These are phyloP conservation scores for Otatea glauca DNA, from an alignment of 176 grass and related monocot genomes.

Conservation along the genomic window DNA sequence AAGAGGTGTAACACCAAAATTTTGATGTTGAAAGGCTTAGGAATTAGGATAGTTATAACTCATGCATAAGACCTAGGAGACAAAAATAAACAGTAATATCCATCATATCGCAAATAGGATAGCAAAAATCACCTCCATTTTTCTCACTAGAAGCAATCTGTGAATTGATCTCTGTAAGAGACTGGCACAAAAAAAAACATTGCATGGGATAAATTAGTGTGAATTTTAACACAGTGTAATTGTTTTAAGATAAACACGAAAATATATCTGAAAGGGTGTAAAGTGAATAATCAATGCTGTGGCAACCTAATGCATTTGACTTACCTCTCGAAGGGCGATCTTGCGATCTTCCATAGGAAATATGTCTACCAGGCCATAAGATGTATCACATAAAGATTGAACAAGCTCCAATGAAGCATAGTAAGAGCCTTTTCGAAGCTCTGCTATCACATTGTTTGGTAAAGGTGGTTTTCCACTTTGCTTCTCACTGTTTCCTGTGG, in stretches of 20 bases:
- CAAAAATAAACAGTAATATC: constrained; percentile 11
- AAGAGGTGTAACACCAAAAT: background rate
- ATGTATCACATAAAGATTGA: constrained; percentile 94
- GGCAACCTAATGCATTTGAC: constrained; percentile 23
- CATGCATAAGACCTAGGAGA: constrained; percentile 1
- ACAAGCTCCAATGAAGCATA: constrained; percentile 97
- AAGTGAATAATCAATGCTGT: constrained; percentile 13
- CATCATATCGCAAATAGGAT: constrained; percentile 36
- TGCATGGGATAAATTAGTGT: constrained; percentile 32
- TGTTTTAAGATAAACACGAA: background rate
- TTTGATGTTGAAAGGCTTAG: constrained; percentile 3
- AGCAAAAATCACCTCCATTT: constrained; percentile 83
- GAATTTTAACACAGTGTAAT: background rate
- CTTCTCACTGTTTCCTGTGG: constrained; percentile 65
- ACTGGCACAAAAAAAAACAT: constrained; percentile 55
- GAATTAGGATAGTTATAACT: background rate
- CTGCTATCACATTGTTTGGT: constrained; percentile 74
- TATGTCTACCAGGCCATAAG: constrained; percentile 93
- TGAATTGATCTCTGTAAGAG: constrained; percentile 82
- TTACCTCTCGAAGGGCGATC: constrained; percentile 88
- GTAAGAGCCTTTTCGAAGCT: constrained; percentile 89
- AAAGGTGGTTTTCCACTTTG: constrained; percentile 89
- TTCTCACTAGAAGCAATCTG: constrained; percentile 80
- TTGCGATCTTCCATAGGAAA: constrained; percentile 98
- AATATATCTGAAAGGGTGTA: constrained; percentile 1